Evolutionary conservation across 306 rosid genomes (phyloP).

Genomic region (Alnus glutinosa): DNA sequence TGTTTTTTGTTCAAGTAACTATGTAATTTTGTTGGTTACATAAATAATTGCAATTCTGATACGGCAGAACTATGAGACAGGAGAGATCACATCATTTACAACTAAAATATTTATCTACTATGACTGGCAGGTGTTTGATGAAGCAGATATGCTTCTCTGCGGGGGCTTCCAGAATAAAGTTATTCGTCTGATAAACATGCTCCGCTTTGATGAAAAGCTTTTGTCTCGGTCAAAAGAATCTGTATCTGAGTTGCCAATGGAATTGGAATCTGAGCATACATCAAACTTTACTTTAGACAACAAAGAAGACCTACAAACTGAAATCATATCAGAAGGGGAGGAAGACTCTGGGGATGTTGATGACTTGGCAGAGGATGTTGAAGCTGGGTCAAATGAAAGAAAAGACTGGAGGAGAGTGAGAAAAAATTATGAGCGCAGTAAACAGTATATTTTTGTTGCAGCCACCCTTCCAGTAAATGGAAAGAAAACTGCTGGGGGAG

Average conservation of each 20-base stretch:
- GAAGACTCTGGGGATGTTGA: constrained; percentile 39
- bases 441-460: constrained; percentile 92
- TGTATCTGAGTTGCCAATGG: constrained; percentile 35
- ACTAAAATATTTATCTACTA: constrained; percentile 21
- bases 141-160: constrained; percentile 96
- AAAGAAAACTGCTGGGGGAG: constrained; percentile 87
- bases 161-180: constrained; percentile 95
- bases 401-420: constrained; percentile 82
- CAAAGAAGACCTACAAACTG: constrained; percentile 49
- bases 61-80: neutral
- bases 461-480: constrained; percentile 97
- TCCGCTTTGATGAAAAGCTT: constrained; percentile 80
- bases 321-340: constrained; percentile 53
- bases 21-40: neutral
- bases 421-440: constrained; percentile 72
- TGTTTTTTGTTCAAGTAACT: constrained; percentile 21
- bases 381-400: constrained; percentile 41
- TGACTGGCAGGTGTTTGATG: constrained; percentile 81
- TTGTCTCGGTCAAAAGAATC: constrained; percentile 56
- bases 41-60: neutral
- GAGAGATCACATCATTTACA: neutral
- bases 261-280: constrained; percentile 45
- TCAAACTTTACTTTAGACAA: constrained; percentile 40
- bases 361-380: constrained; percentile 23
- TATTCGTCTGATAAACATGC: constrained; percentile 80